Base-by-base conservation (phyloP, 345 rosid species). In the Linum lewisii region DNA sequence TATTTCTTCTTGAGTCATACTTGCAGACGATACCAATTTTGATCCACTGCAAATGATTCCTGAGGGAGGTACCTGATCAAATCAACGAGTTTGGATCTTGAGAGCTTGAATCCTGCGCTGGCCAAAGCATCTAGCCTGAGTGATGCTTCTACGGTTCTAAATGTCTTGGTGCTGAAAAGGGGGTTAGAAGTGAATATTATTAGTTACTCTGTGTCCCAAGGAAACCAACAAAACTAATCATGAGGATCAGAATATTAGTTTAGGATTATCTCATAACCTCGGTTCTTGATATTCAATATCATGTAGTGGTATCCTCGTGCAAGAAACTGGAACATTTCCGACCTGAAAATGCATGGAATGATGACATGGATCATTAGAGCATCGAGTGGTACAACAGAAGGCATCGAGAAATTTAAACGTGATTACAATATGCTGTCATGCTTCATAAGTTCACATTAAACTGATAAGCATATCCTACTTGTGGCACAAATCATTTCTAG, bases 91-190 rank as follows among this genome's bases (percentile, higher is more conserved):
- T 92, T 88, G 61, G 98, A 83, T 62, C 94, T 73, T 34, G 97
- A 88, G 61, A 88, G 83, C 82, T 84, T 92, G 72, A 86, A 92
- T 62, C 98, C 96, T n/a, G 95, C 98, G 81, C 98, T 92, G 60
- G 93, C 97, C 29, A 92, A 68, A 60, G 98, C 96, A 82, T 92
- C 98, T 34, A 92, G 82, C 68, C 98, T 80, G 42, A 88, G 73
- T 0, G 97, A 92, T 61, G 96, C 90, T 68, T 92, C 97, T 58
- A 85, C 67, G 2, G 98, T 74, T 81, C 71, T 88, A 73, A 83
- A 42, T 11, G 47, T 42, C 47, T 42, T 42, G 47, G 47, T 42
- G 16, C 47, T 16, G 47, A 42, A 2, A 42, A 42, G 13, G 13
- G 47, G 47, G 47, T 42, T 7, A 42, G 47, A 5, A 42, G 18